Conservation (phyloP, 129 eudicot species). For the Escallonia herrerae region DNA sequence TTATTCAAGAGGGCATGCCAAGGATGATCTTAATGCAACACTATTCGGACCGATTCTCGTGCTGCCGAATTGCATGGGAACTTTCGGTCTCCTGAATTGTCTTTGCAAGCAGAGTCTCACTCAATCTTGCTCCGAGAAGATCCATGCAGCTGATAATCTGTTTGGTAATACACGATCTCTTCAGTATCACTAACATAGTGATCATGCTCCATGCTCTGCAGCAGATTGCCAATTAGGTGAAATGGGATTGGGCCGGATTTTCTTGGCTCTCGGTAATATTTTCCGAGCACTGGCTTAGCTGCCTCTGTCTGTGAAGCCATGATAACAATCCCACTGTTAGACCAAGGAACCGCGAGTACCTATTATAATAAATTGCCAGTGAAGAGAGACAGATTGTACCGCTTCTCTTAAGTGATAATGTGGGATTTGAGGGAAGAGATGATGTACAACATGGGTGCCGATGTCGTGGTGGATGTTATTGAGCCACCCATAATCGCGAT, state of each 20-base stretch:
- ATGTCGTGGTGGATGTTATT: conserved; percentile 78
- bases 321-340: not conserved
- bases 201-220: conserved; percentile 49
- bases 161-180: conserved; percentile 62
- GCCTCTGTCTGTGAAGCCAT: conserved; percentile 46
- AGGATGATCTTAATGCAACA: no score
- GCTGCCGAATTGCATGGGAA: no score
- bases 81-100: no score
- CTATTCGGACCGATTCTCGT: no score
- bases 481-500: conserved; percentile 70
- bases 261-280: conserved; percentile 61
- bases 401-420: conserved; percentile 75
- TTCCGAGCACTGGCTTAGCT: conserved; percentile 58
- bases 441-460: conserved; percentile 88
- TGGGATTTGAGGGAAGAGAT: conserved; percentile 90
- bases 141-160: conserved; percentile 24
- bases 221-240: conserved; percentile 46
- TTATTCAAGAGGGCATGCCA: no score
- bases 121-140: conserved; percentile 9
- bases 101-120: not conserved
- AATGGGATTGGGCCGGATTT: conserved; percentile 60
- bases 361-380: not conserved
- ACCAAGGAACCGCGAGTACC: not conserved
- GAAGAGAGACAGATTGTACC: conserved; percentile 12
- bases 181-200: conserved; percentile 76